Percentiles rank a stretch among this genome's conserved stretches.
Conservation (phyloP, 2,329 filamentous ascomycete genomes). For the Falciphora oryzae region DNA sequence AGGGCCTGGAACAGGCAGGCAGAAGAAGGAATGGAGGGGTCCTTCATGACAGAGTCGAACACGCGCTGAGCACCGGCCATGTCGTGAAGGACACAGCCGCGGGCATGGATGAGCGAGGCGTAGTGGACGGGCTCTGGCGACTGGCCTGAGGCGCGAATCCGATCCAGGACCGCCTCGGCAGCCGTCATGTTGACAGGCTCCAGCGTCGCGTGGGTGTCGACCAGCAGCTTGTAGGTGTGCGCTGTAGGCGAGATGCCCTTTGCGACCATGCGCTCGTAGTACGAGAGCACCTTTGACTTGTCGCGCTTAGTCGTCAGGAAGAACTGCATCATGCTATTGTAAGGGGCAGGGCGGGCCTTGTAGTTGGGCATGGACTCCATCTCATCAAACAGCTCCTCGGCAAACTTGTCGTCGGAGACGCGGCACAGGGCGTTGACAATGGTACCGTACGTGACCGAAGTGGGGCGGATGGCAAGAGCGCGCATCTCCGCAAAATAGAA, state of each 20-base stretch:
- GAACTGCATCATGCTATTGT: slow-evolving; percentile 99
- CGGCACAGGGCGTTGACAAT: slow-evolving; percentile 97
- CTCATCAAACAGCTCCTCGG: slow-evolving; percentile 96
- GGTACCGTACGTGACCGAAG: slow-evolving; percentile 95
- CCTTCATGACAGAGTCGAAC: slow-evolving; percentile 74
- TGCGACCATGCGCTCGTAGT: slow-evolving; percentile 90
- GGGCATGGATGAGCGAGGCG: slow-evolving; percentile 90
- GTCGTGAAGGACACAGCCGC: slow-evolving; percentile 90
- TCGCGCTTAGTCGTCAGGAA: slow-evolving; percentile 97
- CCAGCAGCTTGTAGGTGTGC: slow-evolving; percentile 95
- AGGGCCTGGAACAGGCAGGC: slow-evolving; percentile 91
- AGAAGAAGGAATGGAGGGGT: slow-evolving; percentile 62
- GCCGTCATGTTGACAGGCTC: slow-evolving; percentile 86
- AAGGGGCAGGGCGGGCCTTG: slow-evolving; percentile 92
- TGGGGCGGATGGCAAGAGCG: slow-evolving; percentile 83
- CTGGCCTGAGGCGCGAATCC: slow-evolving; percentile 69
- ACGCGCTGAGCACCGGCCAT: slow-evolving; percentile 74
- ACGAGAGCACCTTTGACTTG: slow-evolving; percentile 84
- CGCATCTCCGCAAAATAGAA: slow-evolving; percentile 99
- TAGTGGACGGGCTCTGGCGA: slow-evolving; percentile 90
- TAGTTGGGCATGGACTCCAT: slow-evolving; percentile 99
- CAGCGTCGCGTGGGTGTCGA: slow-evolving; percentile 90
- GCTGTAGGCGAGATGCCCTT: slow-evolving; percentile 85
- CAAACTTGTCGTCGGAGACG: slow-evolving; percentile 95
- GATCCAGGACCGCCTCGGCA: slow-evolving; percentile 75